Conservation (phyloP, 768 basidiomycete species). For the Mycena latifolia region DNA sequence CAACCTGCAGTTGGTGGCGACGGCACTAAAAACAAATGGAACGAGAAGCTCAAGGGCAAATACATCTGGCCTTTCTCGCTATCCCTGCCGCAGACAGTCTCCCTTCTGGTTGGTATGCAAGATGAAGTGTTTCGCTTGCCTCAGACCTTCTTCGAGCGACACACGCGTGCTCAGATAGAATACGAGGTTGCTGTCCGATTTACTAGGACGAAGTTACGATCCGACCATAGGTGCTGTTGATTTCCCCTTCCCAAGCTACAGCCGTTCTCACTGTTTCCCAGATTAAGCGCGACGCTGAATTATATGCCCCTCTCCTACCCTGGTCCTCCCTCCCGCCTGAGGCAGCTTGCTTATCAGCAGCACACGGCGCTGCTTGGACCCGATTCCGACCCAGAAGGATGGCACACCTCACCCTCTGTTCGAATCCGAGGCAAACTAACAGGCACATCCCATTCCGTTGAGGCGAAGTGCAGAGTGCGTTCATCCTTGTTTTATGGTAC, state of each 20-base stretch:
- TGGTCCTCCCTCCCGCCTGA: conserved; percentile 45
- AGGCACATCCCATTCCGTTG: conserved; percentile 40
- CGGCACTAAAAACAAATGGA: conserved; percentile 21
- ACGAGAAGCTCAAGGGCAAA: conserved; percentile 49
- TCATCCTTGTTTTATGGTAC: conserved; percentile 11
- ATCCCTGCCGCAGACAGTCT: conserved; percentile 53
- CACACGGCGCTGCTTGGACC: conserved; percentile 50
- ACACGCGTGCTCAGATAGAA: conserved; percentile 50
- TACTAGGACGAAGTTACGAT: conserved; percentile 45
- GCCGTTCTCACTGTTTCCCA: conserved; percentile 21
- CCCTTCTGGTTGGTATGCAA: conserved; percentile 34
- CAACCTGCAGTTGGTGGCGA: too few species aligned
- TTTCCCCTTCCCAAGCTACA: not conserved
- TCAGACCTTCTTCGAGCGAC: conserved; percentile 54
- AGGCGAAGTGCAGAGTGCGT: conserved; percentile 50
- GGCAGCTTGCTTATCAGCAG: conserved; percentile 52
- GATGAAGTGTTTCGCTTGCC: conserved; percentile 49
- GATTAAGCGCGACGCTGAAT: conserved; percentile 45
- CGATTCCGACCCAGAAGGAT: conserved; percentile 54
- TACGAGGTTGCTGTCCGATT: conserved; percentile 52
- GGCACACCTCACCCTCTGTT: conserved; percentile 46
- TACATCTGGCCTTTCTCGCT: conserved; percentile 54
- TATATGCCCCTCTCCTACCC: conserved; percentile 51
- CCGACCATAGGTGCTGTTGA: conserved; percentile 49
- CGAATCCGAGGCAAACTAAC: conserved; percentile 46